These are phyloP conservation scores for Candida dubliniensis DNA, from an alignment of 1,139 yeast genomes.

Conservation along the genomic window DNA sequence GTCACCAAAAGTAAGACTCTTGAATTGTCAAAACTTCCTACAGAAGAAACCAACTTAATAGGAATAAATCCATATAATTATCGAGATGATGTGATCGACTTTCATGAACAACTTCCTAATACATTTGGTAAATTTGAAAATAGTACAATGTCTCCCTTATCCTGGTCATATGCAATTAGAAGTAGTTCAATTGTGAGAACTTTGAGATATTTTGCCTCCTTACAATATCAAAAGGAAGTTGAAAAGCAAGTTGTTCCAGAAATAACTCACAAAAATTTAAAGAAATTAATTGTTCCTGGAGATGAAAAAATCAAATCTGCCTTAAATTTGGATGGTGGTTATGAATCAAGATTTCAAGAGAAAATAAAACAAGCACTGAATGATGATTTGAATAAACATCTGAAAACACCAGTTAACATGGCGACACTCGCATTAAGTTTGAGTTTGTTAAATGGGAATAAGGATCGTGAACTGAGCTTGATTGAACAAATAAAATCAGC, in stretches of 20 bases:
- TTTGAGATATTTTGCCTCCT: constrained; percentile 28
- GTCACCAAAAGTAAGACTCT: constrained; percentile 9
- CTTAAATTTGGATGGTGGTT: constrained; percentile 14
- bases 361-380: constrained; percentile 37
- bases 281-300: constrained; percentile 13
- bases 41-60: constrained; percentile 7
- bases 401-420: constrained; percentile 13
- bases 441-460: constrained; percentile 24
- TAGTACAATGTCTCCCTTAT: constrained; percentile 47
- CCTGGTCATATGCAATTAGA: constrained; percentile 47
- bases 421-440: constrained; percentile 23
- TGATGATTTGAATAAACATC: constrained; percentile 22
- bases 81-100: constrained; percentile 30
- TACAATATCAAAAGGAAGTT: constrained; percentile 4
- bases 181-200: constrained; percentile 46
- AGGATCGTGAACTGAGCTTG: constrained; percentile 26
- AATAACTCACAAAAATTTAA: constrained; percentile 10
- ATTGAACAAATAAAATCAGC: constrained; percentile 27
- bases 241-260: constrained; percentile 4
- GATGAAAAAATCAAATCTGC: constrained; percentile 14
- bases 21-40: constrained; percentile 10
- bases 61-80: constrained; percentile 38
- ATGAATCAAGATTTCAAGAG: constrained; percentile 24
- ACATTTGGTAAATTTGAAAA: constrained; percentile 24
- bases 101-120: constrained; percentile 26